Conservation (phyloP, 1,284 basidiomycete species). For the Cystobasidium slooffiae region DNA sequence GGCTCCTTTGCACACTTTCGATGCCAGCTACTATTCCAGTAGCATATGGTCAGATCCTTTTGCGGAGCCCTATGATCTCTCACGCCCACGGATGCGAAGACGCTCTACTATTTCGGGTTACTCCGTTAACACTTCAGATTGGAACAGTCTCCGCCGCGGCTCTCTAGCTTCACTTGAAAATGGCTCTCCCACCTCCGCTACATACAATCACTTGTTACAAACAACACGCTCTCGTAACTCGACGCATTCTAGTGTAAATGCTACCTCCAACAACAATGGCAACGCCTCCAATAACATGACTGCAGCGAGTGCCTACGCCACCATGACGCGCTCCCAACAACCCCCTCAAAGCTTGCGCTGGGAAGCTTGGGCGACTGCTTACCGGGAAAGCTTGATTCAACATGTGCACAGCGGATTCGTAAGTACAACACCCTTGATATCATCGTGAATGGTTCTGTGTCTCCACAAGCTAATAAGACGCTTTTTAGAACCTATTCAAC, state of each 20-base stretch:
- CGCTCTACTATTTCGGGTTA: slow-evolving; percentile 42
- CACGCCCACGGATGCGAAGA: not conserved
- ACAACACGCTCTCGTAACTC: not conserved
- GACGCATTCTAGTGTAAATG: not conserved
- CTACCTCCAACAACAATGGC: not conserved
- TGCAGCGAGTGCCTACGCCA: slow-evolving; percentile 11
- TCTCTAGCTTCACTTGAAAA: slow-evolving; percentile 30
- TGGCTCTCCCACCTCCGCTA: slow-evolving; percentile 7
- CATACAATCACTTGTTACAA: not conserved
- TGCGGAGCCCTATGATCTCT: not conserved
- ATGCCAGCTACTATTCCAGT: not conserved
- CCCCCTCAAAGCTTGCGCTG: slow-evolving; percentile 23
- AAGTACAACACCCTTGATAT: not conserved
- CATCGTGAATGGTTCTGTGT: not conserved
- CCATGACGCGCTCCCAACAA: slow-evolving; percentile 12
- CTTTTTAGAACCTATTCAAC: not conserved
- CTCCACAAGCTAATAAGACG: not conserved
- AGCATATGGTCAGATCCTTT: slow-evolving; percentile 34
- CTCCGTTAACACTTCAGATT: slow-evolving; percentile 32
- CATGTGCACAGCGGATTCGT: not conserved
- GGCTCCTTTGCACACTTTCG: not conserved
- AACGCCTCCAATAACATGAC: not conserved
- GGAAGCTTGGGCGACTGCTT: slow-evolving; percentile 41
- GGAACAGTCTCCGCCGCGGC: slow-evolving; percentile 37
- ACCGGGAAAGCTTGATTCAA: slow-evolving; percentile 35